Evolutionary conservation across 106 monocot species (phyloP), one percentile per base, ranked within the genome.

Genomic region (Xerophyta viscosa): DNA sequence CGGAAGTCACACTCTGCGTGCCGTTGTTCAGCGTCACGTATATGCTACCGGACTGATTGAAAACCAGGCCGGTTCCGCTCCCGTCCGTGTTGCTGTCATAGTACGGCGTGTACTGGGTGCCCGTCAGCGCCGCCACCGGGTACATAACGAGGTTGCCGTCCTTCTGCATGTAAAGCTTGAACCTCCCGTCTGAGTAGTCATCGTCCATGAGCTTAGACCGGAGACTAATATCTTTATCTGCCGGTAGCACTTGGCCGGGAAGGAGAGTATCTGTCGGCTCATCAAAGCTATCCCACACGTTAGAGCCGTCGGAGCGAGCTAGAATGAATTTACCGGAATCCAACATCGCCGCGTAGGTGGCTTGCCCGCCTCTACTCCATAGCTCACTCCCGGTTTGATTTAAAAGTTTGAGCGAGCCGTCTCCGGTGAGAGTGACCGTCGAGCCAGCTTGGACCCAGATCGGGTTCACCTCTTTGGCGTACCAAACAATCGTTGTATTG

Each of bases 301-400:
- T 8, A 4, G 30, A 4, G 12, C 26, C n/a, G 8, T 29, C 27
- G 3, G 42, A 1, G 8, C 11, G 19, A 8, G 17, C 41, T 2
- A 80, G 74, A 12, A 66, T 31, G 30, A 80, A 57, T 49, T 80
- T 74, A 13, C 79, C 79, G 0, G 57, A 44, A 53, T 79, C 70
- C 31, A 70, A 62, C 54, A 80, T 46, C 23, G 51, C 41, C 2
- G 57, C 59, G 29, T 57, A 48, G 44, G 64, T 0, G 14, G 46
- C 54, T 1, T 2, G 25, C 14, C 6, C 22, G 29, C 4, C 12
- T 17, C 61, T 2, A 29, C 3, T 46, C 79, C 74, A 74, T 23
- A 60, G 13, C 27, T 47, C 56, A 4, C 15, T 21, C 24, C 65
- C 54, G 11, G 29, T 31, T 0, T 29, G 15, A 29, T 65, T 53